Conservation (phyloP, 202 grass and related monocot species). For the Saccharum hybrid region DNA sequence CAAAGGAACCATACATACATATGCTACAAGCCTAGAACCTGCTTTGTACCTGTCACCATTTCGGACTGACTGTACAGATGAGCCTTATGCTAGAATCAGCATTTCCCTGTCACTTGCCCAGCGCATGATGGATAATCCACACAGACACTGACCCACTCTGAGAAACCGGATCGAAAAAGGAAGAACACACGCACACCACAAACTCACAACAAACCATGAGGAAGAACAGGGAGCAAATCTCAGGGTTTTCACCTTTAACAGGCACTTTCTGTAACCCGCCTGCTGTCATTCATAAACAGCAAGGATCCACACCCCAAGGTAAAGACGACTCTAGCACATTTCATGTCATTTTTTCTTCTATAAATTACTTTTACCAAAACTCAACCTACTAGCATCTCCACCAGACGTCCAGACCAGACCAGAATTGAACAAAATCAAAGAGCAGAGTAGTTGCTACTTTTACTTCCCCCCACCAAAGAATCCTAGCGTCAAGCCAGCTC, state of each 20-base stretch:
- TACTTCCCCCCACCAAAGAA: conserved; percentile 28
- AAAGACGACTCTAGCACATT: conserved; percentile 29
- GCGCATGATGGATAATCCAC: background rate
- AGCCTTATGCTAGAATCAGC: no score
- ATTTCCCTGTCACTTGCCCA: conserved; percentile 30
- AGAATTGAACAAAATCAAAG: conserved; percentile 11
- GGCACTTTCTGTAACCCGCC: background rate
- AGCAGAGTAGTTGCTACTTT: conserved; percentile 28
- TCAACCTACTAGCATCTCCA: conserved; percentile 13
- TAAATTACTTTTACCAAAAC: conserved; percentile 23
- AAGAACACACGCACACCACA: background rate
- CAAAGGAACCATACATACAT: no score
- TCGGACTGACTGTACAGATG: no score
- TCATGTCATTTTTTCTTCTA: conserved; percentile 22
- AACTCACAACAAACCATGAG: background rate
- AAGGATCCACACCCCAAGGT: conserved; percentile 22
- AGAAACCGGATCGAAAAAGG: background rate
- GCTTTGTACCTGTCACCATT: no score
- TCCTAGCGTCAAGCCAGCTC: conserved; percentile 34
- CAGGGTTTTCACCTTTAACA: conserved; percentile 25
- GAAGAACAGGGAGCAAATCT: background rate
- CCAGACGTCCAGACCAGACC: background rate
- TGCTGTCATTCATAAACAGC: background rate
- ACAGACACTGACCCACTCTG: conserved; percentile 8
- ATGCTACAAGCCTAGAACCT: no score